phyloP scores from a whole-genome alignment of 495 filamentous ascomycete genomes.

The Xylaria palmicola region DNA sequence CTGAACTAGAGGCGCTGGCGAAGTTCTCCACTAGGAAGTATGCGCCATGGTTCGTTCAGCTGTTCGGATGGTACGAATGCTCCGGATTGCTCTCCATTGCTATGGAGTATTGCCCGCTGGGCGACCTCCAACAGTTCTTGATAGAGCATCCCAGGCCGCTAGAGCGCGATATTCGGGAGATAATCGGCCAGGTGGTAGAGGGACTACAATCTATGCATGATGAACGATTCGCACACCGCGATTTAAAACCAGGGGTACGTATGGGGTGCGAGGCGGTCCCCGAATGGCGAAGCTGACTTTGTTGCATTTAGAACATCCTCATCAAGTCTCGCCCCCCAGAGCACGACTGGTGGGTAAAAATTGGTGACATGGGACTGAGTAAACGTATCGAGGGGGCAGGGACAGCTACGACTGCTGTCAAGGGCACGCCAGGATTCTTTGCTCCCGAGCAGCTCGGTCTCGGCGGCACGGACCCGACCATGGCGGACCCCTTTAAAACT shows the following conservation, averaged over 20 bases:
- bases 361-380: conserved; percentile 24
- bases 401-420: background rate
- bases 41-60: conserved; percentile 28
- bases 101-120: conserved; percentile 43
- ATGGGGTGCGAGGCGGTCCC: background rate
- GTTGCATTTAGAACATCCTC: background rate
- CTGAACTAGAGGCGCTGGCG: conserved; percentile 43
- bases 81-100: conserved; percentile 32
- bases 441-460: conserved; percentile 14
- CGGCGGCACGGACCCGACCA: background rate
- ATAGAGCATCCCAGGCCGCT: conserved; percentile 17
- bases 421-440: conserved; percentile 14
- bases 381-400: conserved; percentile 16
- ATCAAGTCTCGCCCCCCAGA: background rate
- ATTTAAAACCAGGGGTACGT: conserved; percentile 48
- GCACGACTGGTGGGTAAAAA: conserved; percentile 22
- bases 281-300: conserved; percentile 6
- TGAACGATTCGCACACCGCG: conserved; percentile 47
- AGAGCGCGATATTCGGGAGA: conserved; percentile 37
- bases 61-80: conserved; percentile 42
- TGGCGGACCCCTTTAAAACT: conserved; percentile 11
- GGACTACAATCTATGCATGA: conserved; percentile 48
- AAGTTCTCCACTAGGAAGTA: conserved; percentile 42
- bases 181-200: conserved; percentile 43
- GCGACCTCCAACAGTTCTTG: conserved; percentile 36